Evolutionary conservation across 768 basidiomycete genomes (phyloP).

Genomic region (Mycena floridula): DNA sequence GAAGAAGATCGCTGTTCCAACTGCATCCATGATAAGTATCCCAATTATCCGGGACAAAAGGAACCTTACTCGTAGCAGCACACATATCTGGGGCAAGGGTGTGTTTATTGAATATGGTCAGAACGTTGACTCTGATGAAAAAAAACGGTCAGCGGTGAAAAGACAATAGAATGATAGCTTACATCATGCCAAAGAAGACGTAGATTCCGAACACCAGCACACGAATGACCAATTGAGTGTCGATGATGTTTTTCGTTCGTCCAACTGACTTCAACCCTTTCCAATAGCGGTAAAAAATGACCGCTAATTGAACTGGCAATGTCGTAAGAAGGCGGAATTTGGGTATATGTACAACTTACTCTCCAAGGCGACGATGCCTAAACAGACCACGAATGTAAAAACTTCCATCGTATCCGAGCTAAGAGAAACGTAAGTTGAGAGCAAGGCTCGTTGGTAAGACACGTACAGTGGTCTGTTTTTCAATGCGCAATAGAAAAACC

Average conservation of each 20-base stretch:
- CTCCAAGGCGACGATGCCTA: constrained; percentile 22
- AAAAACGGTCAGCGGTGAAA: background rate
- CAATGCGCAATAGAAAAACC: constrained; percentile 26
- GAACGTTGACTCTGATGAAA: constrained; percentile 23
- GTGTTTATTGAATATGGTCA: constrained; percentile 16
- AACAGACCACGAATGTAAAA: constrained; percentile 18
- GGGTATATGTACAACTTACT: constrained; percentile 14
- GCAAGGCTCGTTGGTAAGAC: too few relatives aligned
- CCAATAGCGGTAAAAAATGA: constrained; percentile 25
- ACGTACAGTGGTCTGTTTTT: constrained; percentile 13
- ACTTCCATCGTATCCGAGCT: constrained; percentile 1
- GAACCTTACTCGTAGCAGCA: constrained; percentile 23
- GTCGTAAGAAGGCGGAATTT: too few relatives aligned
- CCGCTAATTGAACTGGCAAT: constrained; percentile 19
- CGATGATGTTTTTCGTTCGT: too few relatives aligned
- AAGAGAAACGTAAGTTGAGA: background rate
- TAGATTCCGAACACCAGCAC: constrained; percentile 28
- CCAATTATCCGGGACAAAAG: background rate
- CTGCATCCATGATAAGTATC: constrained; percentile 10
- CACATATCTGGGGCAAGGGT: constrained; percentile 23
- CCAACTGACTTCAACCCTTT: too few relatives aligned
- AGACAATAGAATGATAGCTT: constrained; percentile 3
- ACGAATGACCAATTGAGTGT: constrained; percentile 23
- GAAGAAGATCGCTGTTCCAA: constrained; percentile 28
- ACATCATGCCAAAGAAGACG: constrained; percentile 27